These are phyloP conservation scores for Termitomyces eurrhizus DNA, from an alignment of 768 basidiomycete genomes.

Conservation along the genomic window DNA sequence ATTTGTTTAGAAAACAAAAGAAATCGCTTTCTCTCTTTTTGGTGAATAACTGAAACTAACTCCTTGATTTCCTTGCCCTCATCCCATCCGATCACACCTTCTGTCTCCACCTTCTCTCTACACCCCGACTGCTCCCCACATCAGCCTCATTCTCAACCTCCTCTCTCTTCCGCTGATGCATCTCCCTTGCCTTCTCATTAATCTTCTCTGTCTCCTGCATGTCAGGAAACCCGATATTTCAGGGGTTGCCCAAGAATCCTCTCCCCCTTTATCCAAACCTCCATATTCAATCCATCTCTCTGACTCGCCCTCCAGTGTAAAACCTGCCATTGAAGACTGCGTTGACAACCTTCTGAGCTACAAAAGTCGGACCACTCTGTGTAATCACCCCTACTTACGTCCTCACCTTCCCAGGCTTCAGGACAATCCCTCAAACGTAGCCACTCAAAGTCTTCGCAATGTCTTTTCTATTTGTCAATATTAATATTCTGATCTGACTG, in stretches of 20 bases:
- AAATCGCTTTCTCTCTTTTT: too few relatives aligned
- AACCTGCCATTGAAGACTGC: background rate
- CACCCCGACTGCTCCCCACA: constrained; percentile 32
- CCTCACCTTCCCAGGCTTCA: background rate
- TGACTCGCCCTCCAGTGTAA: background rate
- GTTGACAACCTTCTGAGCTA: background rate
- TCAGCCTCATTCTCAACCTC: constrained; percentile 26
- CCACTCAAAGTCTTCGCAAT: background rate
- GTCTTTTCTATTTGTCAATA: background rate
- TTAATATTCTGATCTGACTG: background rate
- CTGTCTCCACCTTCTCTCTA: constrained; percentile 21
- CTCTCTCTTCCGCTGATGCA: constrained; percentile 53
- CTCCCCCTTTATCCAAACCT: background rate
- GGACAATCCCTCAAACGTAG: background rate
- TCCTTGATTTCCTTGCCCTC: too few relatives aligned
- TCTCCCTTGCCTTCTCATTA: constrained; percentile 67
- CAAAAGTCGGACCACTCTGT: background rate
- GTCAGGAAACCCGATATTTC: constrained; percentile 86
- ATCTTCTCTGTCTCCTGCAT: constrained; percentile 80
- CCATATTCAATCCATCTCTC: background rate
- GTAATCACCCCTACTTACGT: background rate
- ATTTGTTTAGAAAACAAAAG: too few relatives aligned
- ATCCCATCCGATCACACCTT: background rate
- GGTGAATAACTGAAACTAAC: too few relatives aligned
- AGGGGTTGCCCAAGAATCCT: constrained; percentile 29